Base-by-base conservation (phyloP, 192 early-diverging fungal species). In the Coemansia aciculifera region DNA sequence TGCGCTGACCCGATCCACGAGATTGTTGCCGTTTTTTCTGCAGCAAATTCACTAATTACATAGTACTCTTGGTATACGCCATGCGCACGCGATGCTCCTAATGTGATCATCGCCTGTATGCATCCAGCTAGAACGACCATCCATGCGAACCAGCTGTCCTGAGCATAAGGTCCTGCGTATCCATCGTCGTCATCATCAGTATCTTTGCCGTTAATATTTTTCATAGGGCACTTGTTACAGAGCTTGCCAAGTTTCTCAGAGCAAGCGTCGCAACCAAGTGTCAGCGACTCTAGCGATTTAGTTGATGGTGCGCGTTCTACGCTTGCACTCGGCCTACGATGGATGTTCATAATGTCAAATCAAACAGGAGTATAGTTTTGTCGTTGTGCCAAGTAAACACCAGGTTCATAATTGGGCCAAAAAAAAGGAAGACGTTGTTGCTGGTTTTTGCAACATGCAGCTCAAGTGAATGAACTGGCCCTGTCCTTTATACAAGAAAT, bases 51-150 rank as follows among this genome's bases (percentile, higher is more conserved):
- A 19, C 34, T 51, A 2, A 71, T 40, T 2, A 77, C 66, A 54
- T 84, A 84, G 59, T 79, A 68, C 23, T 74, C 75, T 32, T 84
- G 73, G 37, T 83, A 79, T n/a, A 84, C 81, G 2, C 81, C 81
- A n/a, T 82, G 79, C 7, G 79, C 67, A 0, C 79, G 74, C 12
- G 79, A 77, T 3, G 59, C 71, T 5, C 79, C 79, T 11, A 82
- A 51, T 5, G 79, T 82, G 2, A 82, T 70, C 79, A 82, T 82
- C 0, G 67, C 68, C 57, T 68, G 67, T 10, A 82, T 31, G 60
- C 74, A 76, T 10, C 79, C 79, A 2, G 79, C 79, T 1, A 73
- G 48, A 15, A 77, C 75, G 3, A 82, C 66, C 21, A 65, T 29
- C 79, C 79, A 82, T 13, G 75, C 74, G 32, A 67, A 75, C 66